These are phyloP conservation scores for Malassezia furfur DNA, from an alignment of 1,284 basidiomycete genomes.

Conservation along the genomic window DNA sequence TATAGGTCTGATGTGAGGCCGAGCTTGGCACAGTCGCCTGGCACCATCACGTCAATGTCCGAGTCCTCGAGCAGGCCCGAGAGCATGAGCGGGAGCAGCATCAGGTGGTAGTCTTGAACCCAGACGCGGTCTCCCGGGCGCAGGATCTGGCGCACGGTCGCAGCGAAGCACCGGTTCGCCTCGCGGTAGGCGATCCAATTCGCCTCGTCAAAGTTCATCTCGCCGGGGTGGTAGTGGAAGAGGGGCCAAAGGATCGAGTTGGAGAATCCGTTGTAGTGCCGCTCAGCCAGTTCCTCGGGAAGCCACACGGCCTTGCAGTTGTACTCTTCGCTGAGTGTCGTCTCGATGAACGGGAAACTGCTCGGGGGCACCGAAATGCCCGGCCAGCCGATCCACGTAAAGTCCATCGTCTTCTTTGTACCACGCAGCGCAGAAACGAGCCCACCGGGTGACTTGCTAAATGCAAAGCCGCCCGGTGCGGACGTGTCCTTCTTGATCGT, in stretches of 20 bases:
- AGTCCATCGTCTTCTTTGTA: slow-evolving; percentile 44
- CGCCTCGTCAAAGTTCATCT: slow-evolving; percentile 96
- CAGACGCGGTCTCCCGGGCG: slow-evolving; percentile 78
- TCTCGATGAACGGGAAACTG: slow-evolving; percentile 41
- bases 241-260: slow-evolving; percentile 99
- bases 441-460: slow-evolving; percentile 42
- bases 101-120: slow-evolving; percentile 63
- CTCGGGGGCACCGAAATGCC: slow-evolving; percentile 35
- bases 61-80: slow-evolving; percentile 66
- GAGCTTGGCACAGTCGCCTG: slow-evolving; percentile 9
- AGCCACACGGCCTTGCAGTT: slow-evolving; percentile 96
- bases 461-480: slow-evolving; percentile 42
- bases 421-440: slow-evolving; percentile 45
- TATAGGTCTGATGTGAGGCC: not conserved
- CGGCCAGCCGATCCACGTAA: slow-evolving; percentile 49
- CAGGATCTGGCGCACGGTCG: slow-evolving; percentile 69
- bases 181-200: slow-evolving; percentile 97
- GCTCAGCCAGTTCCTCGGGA: slow-evolving; percentile 89
- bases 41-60: slow-evolving; percentile 14
- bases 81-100: slow-evolving; percentile 91
- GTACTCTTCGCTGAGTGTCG: slow-evolving; percentile 79
- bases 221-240: slow-evolving; percentile 77
- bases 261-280: slow-evolving; percentile 95
- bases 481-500: slow-evolving; percentile 45
- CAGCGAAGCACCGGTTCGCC: slow-evolving; percentile 89